phyloP scores from a whole-genome alignment of 2,329 filamentous ascomycete species.

The Neopestalotiopsis clavispora region DNA sequence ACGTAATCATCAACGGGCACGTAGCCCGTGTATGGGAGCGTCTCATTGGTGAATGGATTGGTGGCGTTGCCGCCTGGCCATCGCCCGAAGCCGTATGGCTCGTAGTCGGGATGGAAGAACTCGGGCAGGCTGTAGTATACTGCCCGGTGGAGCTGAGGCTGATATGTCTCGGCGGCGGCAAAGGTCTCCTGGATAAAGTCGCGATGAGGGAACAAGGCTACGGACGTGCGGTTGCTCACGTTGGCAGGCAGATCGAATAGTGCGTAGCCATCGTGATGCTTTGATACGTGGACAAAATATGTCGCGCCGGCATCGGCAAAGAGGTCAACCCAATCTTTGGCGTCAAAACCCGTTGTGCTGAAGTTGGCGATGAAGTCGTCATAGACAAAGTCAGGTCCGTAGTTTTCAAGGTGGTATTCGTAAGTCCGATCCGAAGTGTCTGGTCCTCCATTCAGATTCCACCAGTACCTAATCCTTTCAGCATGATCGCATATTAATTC shows the following conservation, averaged over 20 bases:
- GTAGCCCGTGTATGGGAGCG: conserved; percentile 48
- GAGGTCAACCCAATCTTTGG: conserved; percentile 49
- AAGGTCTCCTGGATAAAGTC: conserved; percentile 50
- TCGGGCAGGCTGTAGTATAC: conserved; percentile 55
- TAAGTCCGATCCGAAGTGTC: conserved; percentile 47
- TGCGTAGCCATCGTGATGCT: conserved; percentile 54
- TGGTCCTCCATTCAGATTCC: conserved; percentile 39
- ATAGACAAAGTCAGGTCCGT: conserved; percentile 56
- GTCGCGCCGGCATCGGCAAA: conserved; percentile 41
- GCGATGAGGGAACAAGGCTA: conserved; percentile 46
- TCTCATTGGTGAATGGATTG: conserved; percentile 48
- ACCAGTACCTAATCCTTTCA: conserved; percentile 14
- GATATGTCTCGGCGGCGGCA: conserved; percentile 43
- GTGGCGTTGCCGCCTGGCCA: conserved; percentile 37
- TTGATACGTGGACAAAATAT: conserved; percentile 53
- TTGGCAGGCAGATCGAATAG: conserved; percentile 46
- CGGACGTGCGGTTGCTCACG: conserved; percentile 41
- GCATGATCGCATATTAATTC: background rate
- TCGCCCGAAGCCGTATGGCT: conserved; percentile 47
- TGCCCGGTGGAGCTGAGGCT: conserved; percentile 47
- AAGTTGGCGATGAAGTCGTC: conserved; percentile 61
- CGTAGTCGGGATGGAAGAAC: conserved; percentile 54
- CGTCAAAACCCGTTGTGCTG: conserved; percentile 52
- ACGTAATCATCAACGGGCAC: conserved; percentile 46
- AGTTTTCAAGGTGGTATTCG: conserved; percentile 54